Conservation (phyloP, 176 grass and related monocot genomes). For the Leersia perrieri region DNA sequence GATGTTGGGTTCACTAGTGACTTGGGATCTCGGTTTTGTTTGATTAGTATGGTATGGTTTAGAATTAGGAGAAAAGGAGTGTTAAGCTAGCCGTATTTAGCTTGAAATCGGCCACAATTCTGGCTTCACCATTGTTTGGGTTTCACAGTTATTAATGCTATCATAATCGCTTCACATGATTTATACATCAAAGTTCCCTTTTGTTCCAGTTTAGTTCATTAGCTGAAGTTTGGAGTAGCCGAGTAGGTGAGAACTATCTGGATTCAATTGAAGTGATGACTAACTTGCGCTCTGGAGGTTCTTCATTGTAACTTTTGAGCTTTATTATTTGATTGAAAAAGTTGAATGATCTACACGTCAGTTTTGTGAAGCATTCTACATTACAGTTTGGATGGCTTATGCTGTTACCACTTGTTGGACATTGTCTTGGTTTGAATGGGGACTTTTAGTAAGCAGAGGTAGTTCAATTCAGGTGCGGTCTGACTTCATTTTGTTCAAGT, state of each 20-base stretch:
- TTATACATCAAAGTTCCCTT: neutral
- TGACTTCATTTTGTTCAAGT: neutral
- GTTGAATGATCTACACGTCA: neutral
- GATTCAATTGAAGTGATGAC: neutral
- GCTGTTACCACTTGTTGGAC: constrained; percentile 1
- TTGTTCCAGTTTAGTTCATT: neutral
- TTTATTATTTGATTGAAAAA: constrained; percentile 6
- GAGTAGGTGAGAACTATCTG: neutral
- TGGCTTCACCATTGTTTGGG: neutral
- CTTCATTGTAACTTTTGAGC: neutral
- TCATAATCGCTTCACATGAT: neutral
- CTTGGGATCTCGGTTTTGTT: neutral
- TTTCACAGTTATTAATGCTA: neutral
- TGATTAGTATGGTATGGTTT: neutral
- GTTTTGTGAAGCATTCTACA: neutral
- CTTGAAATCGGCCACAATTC: too few relatives aligned
- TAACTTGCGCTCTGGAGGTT: neutral
- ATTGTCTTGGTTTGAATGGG: constrained; percentile 8
- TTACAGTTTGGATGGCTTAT: neutral
- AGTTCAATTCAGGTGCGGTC: neutral
- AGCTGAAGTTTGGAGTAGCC: neutral
- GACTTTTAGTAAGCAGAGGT: neutral
- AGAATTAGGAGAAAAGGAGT: too few relatives aligned
- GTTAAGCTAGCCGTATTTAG: too few relatives aligned
- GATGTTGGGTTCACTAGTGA: neutral